Percentiles rank a stretch among this genome's conserved stretches.
These are phyloP conservation scores for Mimosa bimucronata DNA, from an alignment of 306 rosid species.

Conservation along the genomic window DNA sequence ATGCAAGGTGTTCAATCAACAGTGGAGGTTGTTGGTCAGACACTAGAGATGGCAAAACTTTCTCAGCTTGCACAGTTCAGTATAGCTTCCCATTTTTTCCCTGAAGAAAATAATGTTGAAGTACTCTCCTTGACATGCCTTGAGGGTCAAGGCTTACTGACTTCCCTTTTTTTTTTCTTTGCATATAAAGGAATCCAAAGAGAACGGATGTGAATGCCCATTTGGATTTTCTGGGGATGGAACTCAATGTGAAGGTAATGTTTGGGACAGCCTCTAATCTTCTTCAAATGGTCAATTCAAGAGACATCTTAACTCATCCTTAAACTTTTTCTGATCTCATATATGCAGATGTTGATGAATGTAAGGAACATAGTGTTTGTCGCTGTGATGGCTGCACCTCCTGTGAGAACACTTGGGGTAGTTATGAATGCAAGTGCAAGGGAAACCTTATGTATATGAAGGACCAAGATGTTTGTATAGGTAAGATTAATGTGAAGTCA, in stretches of 20 bases:
- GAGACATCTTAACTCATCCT: background rate
- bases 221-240: constrained; percentile 76
- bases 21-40: constrained; percentile 97
- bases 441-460: constrained; percentile 57
- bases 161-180: background rate
- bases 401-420: constrained; percentile 56
- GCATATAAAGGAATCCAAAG: constrained; percentile 55
- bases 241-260: constrained; percentile 68
- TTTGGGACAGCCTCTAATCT: background rate
- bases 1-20: constrained; percentile 82
- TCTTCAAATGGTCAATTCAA: constrained; percentile 9
- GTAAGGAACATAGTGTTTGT: constrained; percentile 54
- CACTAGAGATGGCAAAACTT: constrained; percentile 45
- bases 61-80: constrained; percentile 98
- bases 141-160: constrained; percentile 31
- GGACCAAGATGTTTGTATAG: constrained; percentile 56
- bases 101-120: background rate
- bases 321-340: constrained; percentile 31
- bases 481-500: constrained; percentile 34
- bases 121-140: constrained; percentile 21
- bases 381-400: constrained; percentile 54
- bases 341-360: constrained; percentile 52
- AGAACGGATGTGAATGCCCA: constrained; percentile 79
- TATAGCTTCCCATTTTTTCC: constrained; percentile 33
- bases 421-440: constrained; percentile 61